These are phyloP conservation scores for Citrus mangshanensis DNA, from an alignment of 345 rosid genomes.

Conservation along the genomic window DNA sequence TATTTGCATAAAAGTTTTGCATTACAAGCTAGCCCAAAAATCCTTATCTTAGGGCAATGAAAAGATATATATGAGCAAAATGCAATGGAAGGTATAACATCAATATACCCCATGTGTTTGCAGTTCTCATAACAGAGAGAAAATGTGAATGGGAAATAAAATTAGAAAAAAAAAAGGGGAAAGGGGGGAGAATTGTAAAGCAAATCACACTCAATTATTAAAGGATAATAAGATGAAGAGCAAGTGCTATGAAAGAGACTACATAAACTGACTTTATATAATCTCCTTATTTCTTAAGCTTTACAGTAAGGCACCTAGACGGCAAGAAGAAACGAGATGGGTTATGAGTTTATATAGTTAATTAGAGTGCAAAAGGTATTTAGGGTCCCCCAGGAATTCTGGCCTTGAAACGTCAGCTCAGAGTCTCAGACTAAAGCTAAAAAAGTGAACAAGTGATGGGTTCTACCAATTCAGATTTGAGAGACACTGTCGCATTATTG, in stretches of 20 bases:
- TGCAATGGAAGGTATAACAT: background rate
- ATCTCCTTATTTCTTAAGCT: background rate
- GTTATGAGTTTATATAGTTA: too few relatives aligned
- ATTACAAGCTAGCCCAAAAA: slow-evolving; percentile 3
- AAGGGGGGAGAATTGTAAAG: background rate
- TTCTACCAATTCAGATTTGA: background rate
- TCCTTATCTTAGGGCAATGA: background rate
- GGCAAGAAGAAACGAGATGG: background rate
- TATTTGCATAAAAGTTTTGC: slow-evolving; percentile 1
- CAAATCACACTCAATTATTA: slow-evolving; percentile 21
- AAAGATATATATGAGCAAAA: background rate
- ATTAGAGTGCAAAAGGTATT: background rate
- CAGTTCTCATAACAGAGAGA: background rate
- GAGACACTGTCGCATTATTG: slow-evolving; percentile 1
- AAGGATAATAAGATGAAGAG: background rate
- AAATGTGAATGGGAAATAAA: background rate
- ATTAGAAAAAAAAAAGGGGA: too few relatives aligned
- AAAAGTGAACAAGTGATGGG: background rate
- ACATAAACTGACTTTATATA: background rate
- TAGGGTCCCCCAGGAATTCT: background rate
- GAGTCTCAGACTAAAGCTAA: background rate
- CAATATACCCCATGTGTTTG: slow-evolving; percentile 7
- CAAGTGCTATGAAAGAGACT: slow-evolving; percentile 11
- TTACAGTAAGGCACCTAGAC: background rate
- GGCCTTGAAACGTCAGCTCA: background rate